Percentiles rank a stretch among this genome's conserved stretches.
Conservation (phyloP, 2,329 filamentous ascomycete genomes). For the Neoascochyta sp. region DNA sequence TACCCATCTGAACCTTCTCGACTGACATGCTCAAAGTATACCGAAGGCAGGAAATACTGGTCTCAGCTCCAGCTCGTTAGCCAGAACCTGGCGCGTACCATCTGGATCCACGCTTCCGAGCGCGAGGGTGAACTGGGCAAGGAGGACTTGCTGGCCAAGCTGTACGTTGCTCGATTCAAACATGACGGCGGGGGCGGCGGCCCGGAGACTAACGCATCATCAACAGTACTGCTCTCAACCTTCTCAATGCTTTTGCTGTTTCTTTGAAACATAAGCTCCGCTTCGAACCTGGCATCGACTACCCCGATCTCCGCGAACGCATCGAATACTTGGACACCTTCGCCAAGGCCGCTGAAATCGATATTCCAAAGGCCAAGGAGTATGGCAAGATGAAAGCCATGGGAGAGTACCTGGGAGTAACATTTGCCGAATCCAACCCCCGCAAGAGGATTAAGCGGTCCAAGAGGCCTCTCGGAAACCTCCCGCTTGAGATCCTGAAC, state of each 20-base stretch:
- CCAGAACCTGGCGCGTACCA: conserved; percentile 62
- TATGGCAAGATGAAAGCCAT: conserved; percentile 53
- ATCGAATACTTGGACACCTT: conserved; percentile 73
- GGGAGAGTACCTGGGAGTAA: conserved; percentile 71
- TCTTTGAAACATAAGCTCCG: conserved; percentile 78
- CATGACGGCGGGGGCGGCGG: too few relatives aligned
- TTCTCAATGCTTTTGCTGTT: conserved; percentile 73
- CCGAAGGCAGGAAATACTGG: conserved; percentile 63
- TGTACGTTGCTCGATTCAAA: conserved; percentile 39
- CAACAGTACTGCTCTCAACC: conserved; percentile 63
- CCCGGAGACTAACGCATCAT: conserved; percentile 4
- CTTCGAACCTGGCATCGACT: conserved; percentile 76
- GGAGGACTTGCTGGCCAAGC: conserved; percentile 65
- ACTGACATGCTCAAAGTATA: too few relatives aligned
- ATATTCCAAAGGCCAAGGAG: conserved; percentile 31
- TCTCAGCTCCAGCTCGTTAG: conserved; percentile 53
- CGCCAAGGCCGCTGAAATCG: conserved; percentile 56
- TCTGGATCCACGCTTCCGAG: conserved; percentile 75
- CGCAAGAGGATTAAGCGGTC: conserved; percentile 72
- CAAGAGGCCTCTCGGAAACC: conserved; percentile 69
- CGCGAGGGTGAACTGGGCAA: conserved; percentile 57
- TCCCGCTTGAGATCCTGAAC: conserved; percentile 77
- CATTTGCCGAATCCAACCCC: conserved; percentile 74
- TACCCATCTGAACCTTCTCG: too few relatives aligned
- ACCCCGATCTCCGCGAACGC: conserved; percentile 67